phyloP scores from a whole-genome alignment of 805 yeast genomes.

The Wickerhamomyces strasburgensis region DNA sequence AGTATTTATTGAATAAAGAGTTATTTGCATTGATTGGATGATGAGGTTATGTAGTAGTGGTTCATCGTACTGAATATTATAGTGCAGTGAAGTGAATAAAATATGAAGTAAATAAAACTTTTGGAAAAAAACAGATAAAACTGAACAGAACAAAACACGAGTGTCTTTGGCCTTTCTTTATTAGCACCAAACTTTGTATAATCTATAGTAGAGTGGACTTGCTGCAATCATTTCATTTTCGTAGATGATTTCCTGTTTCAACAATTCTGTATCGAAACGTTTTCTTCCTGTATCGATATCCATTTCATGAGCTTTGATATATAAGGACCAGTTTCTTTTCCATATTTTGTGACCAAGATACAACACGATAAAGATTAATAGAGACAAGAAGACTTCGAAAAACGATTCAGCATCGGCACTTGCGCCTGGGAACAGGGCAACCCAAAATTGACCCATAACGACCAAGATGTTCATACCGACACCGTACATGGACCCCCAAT shows the following conservation, averaged over 20 bases:
- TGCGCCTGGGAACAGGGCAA: slow-evolving; percentile 66
- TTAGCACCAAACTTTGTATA: slow-evolving; percentile 44
- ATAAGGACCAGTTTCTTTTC: slow-evolving; percentile 35
- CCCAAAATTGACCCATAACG: slow-evolving; percentile 76
- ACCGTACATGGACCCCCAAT: slow-evolving; percentile 63
- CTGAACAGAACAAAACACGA: too few species aligned
- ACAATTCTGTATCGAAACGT: slow-evolving; percentile 46
- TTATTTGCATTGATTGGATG: too few species aligned
- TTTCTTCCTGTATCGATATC: slow-evolving; percentile 39
- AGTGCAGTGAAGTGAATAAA: too few species aligned
- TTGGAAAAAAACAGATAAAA: too few species aligned
- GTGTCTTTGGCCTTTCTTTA: too few species aligned
- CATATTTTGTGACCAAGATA: slow-evolving; percentile 55
- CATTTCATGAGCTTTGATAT: slow-evolving; percentile 36
- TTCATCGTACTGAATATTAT: too few species aligned
- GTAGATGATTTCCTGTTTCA: slow-evolving; percentile 49
- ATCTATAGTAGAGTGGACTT: slow-evolving; percentile 45
- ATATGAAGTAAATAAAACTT: too few species aligned
- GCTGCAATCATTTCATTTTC: slow-evolving; percentile 38
- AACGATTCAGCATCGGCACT: slow-evolving; percentile 49
- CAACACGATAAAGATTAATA: slow-evolving; percentile 54
- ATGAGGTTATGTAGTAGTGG: too few species aligned
- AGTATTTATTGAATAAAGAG: background rate
- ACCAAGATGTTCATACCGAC: slow-evolving; percentile 50
- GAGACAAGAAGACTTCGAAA: slow-evolving; percentile 62